These are phyloP conservation scores for Chrysoporthe puriensis DNA, from an alignment of 2,329 filamentous ascomycete genomes.

Conservation along the genomic window DNA sequence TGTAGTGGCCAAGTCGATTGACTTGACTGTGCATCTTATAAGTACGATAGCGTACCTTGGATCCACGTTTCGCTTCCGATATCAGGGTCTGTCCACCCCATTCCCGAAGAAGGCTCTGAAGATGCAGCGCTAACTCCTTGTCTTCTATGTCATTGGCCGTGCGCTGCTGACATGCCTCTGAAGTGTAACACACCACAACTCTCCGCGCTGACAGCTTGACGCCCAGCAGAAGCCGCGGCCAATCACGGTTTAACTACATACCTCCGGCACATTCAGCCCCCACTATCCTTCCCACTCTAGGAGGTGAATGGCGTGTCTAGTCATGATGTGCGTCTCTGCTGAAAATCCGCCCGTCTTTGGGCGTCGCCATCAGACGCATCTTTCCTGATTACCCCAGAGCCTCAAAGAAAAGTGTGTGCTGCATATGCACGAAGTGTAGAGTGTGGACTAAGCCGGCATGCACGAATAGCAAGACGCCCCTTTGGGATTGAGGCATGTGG, in stretches of 20 bases:
- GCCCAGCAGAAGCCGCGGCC: neutral
- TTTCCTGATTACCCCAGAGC: neutral
- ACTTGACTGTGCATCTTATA: neutral
- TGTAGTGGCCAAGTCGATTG: neutral
- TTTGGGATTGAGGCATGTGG: neutral
- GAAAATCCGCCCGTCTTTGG: neutral
- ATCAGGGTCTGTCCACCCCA: neutral
- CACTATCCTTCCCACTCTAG: neutral
- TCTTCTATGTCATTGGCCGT: neutral
- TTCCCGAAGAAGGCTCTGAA: neutral
- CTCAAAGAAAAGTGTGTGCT: neutral
- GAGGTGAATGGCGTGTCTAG: neutral
- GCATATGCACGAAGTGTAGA: neutral
- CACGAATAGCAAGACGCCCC: neutral
- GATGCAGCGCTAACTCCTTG: neutral
- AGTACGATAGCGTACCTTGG: neutral
- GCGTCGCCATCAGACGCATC: neutral
- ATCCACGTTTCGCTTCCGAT: neutral
- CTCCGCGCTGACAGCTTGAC: conserved; percentile 3
- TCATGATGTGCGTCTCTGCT: neutral
- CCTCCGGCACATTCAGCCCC: neutral
- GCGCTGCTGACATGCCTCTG: neutral
- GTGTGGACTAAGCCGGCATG: neutral
- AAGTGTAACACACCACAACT: neutral
- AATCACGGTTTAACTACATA: neutral